Base-by-base conservation (phyloP, 2,329 filamentous ascomycete genomes). In the Fusarium multiceps region DNA sequence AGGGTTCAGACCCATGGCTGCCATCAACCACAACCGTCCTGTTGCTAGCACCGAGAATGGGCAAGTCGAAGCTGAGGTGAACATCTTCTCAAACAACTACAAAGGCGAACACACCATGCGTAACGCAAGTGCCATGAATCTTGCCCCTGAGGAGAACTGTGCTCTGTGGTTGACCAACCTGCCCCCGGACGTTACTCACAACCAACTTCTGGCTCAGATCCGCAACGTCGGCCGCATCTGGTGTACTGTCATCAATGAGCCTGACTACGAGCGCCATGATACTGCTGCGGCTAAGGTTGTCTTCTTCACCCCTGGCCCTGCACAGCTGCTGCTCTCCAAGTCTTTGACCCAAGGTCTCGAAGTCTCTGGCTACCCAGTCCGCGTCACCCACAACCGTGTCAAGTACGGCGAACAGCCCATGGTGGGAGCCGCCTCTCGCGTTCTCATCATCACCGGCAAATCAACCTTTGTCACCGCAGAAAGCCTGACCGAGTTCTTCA, bases 131-230 rank as follows among this genome's bases (percentile, higher is more conserved):
- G 74, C 74, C 4, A 71, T 78, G 14, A 55, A 76, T 25, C 75
- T 82, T 7, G 11, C 63, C 0, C 57, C 75, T 1, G 75, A 78
- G 13, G 55, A 81, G 32, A 88, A 87, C 74, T 86, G 85, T 32
- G 81, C 84, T 1, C 77, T 88, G 2, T 88, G 85, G 82, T 68
- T 89, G 27, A 85, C 82, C 3, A 84, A 85, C 51, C 80, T 89
- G 0, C 84, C 86, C 0, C 78, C 82, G 0, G 66, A 79, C 55
- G 75, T 84, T 43, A 81, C 78, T 3, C 79, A 82, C 42, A 68
- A 75, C 27, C 78, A 83, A 68, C 83, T 88, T 2, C 81, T 88
- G 3, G 60, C 71, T 2, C 66, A 78, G 4, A 81, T 88, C 45
- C 79, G 81, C 13, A 72, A 79, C 63, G 77, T 83, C 30, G 87